Evolutionary conservation across 345 rosid species (phyloP), one percentile per base, ranked within the genome.

Genomic region (Eucalyptus grandis): DNA sequence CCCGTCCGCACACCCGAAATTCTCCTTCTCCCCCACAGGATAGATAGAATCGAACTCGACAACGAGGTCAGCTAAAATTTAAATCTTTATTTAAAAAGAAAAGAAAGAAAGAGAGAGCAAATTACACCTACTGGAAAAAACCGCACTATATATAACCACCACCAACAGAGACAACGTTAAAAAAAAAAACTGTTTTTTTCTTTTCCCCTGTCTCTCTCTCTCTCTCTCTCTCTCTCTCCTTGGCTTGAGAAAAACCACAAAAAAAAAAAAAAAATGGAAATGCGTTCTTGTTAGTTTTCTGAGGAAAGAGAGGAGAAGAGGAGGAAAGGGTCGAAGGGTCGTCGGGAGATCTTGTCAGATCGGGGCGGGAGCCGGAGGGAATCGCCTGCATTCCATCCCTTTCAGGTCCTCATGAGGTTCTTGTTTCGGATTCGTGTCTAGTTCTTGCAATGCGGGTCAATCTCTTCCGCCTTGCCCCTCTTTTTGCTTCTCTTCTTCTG

Each of bases 291-390:
- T 56, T 87, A 49, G 87, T 89, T 92, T 86, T 89, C 69, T 72
- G 47, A 90, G 87, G 21, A n/a, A 65, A 17, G 34, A 9, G 44
- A 5, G 24, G 89, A 89, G 56, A 43, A 88, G 89, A 89, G 72
- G 91, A 90, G 86, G 90, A 86, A 86, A 89, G 67, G 82, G 87
- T 27, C 10, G 62, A 60, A 85, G 67, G 43, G 65, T 31, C 30
- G 83, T 47, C 24, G 82, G 27, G 83, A 91, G 94, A 92, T 94
- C 92, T 90, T 93, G 91, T 83, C 93, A 92, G 95, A 93, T 95
- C 95, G 91, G 93, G 87, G 91, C 88, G 89, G 85, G 47, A 77
- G 85, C 47, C 47, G 85, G 14, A 40, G 85, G 21, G 87, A 87
- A 51, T 86, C 91, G 95, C 90, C 89, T 87, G 94, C 88, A 62